phyloP scores from a whole-genome alignment of 1,139 yeast species.

The Entelexis sorbosivorans region DNA sequence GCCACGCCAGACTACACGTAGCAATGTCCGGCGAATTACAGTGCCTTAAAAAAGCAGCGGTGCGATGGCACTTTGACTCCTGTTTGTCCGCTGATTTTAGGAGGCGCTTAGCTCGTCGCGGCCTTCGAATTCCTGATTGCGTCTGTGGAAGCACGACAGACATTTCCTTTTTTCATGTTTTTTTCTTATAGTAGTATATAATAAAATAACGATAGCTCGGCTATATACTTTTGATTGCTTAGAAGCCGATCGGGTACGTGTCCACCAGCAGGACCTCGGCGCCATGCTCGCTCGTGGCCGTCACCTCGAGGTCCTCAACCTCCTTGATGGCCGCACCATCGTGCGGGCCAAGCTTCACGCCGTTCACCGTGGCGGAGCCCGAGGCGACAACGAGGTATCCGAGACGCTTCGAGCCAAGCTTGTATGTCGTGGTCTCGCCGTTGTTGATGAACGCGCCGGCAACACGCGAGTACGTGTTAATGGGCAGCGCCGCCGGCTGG shows the following conservation, averaged over 20 bases:
- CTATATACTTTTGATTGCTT: neutral
- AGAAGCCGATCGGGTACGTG: slow-evolving; percentile 13
- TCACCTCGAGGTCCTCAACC: slow-evolving; percentile 11
- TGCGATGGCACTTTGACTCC: no score
- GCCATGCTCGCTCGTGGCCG: slow-evolving; percentile 4
- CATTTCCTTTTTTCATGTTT: neutral
- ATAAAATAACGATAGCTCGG: neutral
- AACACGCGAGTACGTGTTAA: slow-evolving; percentile 16
- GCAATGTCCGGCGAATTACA: no score
- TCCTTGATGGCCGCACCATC: slow-evolving; percentile 19
- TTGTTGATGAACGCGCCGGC: slow-evolving; percentile 14
- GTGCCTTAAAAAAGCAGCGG: no score
- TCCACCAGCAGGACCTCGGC: slow-evolving; percentile 18
- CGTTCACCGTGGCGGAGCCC: slow-evolving; percentile 15
- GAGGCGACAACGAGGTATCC: slow-evolving; percentile 17
- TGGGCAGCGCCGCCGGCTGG: slow-evolving; percentile 17
- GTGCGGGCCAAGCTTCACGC: slow-evolving; percentile 16
- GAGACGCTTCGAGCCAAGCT: slow-evolving; percentile 14
- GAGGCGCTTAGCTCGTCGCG: no score
- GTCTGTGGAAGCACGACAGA: no score
- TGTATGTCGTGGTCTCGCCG: slow-evolving; percentile 12
- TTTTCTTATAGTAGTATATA: neutral
- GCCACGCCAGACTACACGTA: no score
- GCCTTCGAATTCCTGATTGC: neutral
- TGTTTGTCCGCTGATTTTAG: no score